phyloP scores from a whole-genome alignment of 176 grass and related monocot genomes.

The Triticum monococcum region DNA sequence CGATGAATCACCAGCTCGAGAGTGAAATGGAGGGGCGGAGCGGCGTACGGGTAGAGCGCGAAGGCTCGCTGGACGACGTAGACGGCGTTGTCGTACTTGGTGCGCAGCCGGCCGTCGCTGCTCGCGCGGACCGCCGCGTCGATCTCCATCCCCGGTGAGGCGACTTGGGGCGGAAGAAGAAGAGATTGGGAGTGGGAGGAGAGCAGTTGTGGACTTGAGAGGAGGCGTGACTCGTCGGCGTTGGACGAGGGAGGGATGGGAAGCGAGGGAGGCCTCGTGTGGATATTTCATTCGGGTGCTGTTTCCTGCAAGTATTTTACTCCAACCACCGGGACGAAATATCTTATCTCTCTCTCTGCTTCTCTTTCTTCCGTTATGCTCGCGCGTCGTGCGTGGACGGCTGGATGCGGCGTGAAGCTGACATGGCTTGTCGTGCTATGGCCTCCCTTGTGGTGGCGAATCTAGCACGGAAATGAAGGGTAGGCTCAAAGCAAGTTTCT shows the following conservation, averaged over 20 bases:
- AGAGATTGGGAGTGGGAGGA: neutral
- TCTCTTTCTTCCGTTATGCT: neutral
- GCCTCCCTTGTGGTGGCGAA: too few relatives aligned
- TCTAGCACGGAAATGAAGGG: too few relatives aligned
- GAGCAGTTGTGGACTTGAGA: constrained; percentile 20
- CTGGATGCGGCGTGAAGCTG: constrained; percentile 14
- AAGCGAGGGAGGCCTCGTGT: neutral
- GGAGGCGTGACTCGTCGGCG: constrained; percentile 15
- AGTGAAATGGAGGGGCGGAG: neutral
- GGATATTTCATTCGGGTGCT: constrained; percentile 24
- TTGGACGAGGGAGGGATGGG: neutral
- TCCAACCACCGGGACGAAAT: neutral
- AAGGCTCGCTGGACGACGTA: constrained; percentile 97
- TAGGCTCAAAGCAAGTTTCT: too few relatives aligned
- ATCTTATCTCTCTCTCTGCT: neutral
- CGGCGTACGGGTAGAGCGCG: constrained; percentile 85
- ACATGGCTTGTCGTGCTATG: constrained; percentile 4
- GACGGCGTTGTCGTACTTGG: constrained; percentile 83
- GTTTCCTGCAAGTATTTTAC: constrained; percentile 12
- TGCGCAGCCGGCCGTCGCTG: constrained; percentile 73
- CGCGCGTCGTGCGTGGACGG: neutral
- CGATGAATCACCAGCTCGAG: neutral
- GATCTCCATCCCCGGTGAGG: constrained; percentile 75
- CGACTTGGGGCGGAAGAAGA: neutral
- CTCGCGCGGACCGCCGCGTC: constrained; percentile 69